phyloP scores from a whole-genome alignment of 768 basidiomycete genomes.

The Thelephora ganbajun region DNA sequence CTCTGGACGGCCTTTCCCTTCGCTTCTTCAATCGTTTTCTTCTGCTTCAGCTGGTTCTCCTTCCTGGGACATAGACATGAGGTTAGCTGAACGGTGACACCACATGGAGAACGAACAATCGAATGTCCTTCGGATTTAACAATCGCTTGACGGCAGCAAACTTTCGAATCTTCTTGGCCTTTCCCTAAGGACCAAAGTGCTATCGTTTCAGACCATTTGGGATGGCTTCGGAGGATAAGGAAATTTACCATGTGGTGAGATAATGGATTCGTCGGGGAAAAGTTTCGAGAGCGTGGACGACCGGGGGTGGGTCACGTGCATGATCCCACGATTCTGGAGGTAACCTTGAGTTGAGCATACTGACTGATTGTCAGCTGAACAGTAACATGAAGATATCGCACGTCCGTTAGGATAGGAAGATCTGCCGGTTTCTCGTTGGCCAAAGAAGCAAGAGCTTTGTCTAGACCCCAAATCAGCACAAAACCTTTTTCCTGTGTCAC shows the following conservation, averaged over 20 bases:
- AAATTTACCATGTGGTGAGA: neutral
- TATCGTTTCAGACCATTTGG: neutral
- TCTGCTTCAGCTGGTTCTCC: conserved; percentile 83
- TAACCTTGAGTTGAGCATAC: too few species aligned
- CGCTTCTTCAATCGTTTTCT: conserved; percentile 69
- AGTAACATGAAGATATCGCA: too few species aligned
- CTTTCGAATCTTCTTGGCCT: conserved; percentile 87
- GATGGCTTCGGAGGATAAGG: neutral
- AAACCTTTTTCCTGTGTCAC: too few species aligned
- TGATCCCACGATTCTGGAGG: too few species aligned
- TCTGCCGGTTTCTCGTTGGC: too few species aligned
- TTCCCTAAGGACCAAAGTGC: conserved; percentile 38
- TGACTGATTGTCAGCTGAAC: too few species aligned
- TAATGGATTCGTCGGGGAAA: too few species aligned
- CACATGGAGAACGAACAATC: conserved; percentile 45
- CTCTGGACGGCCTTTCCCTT: conserved; percentile 67
- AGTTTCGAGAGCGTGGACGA: too few species aligned
- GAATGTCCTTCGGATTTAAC: conserved; percentile 85
- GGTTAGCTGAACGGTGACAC: neutral
- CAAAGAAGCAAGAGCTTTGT: too few species aligned
- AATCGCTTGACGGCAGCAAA: conserved; percentile 91
- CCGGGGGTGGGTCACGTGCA: too few species aligned
- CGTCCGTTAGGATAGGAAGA: too few species aligned
- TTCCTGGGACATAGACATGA: conserved; percentile 40
- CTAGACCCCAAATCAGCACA: too few species aligned